Conservation (phyloP, 2,329 filamentous ascomycete species). For the Exophiala sp. region DNA sequence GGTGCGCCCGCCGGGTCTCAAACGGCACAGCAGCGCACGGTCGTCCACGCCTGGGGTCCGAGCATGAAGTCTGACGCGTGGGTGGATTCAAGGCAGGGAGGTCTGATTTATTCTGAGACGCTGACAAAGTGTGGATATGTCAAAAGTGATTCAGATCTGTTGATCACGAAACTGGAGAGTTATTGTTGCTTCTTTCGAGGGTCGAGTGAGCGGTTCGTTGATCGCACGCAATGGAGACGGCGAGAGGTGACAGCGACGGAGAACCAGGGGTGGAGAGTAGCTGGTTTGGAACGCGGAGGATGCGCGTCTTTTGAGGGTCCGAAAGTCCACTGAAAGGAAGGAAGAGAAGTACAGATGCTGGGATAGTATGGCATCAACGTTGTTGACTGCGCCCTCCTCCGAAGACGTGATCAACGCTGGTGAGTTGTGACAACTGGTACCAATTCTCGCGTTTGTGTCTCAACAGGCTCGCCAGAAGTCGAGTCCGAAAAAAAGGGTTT, state of each 20-base stretch:
- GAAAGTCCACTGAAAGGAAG: background rate
- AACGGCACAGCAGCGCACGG: constrained; percentile 7
- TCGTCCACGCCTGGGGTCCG: constrained; percentile 4
- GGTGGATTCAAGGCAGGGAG: constrained; percentile 2
- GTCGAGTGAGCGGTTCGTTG: background rate
- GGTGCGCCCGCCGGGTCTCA: constrained; percentile 5
- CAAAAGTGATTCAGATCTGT: background rate
- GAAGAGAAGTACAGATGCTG: no score
- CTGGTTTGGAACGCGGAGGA: background rate
- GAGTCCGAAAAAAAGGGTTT: no score
- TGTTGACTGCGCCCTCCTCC: no score
- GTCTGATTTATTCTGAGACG: constrained; percentile 8
- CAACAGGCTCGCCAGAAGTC: no score
- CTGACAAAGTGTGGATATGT: background rate
- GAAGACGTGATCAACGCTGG: no score
- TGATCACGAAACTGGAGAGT: background rate
- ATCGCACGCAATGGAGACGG: background rate
- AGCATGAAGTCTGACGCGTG: constrained; percentile 12
- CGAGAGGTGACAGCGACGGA: background rate
- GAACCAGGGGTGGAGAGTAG: background rate
- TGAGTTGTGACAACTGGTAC: no score
- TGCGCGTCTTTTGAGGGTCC: background rate
- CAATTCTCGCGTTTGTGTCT: no score
- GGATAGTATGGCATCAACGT: no score
- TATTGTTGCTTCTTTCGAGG: background rate